phyloP scores from a whole-genome alignment of 2,329 filamentous ascomycete species.

The Hymenoscyphus scutula region DNA sequence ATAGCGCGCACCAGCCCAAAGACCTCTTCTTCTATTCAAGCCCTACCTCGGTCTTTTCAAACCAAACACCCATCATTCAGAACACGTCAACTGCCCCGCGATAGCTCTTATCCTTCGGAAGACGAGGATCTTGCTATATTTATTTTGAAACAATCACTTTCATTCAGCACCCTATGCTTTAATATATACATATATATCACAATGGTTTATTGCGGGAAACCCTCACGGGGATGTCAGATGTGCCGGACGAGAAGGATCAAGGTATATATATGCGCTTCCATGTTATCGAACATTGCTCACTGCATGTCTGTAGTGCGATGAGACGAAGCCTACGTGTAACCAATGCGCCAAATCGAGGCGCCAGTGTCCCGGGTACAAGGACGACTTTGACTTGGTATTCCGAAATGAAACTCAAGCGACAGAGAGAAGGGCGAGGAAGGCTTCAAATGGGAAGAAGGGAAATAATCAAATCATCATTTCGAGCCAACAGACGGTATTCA shows the following conservation, averaged over 20 bases:
- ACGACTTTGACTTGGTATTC: constrained; percentile 71
- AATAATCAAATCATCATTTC: constrained; percentile 20
- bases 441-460: constrained; percentile 48
- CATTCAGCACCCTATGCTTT: neutral
- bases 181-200: constrained; percentile 32
- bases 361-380: constrained; percentile 65
- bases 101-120: neutral
- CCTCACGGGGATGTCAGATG: constrained; percentile 70
- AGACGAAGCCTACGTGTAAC: constrained; percentile 63
- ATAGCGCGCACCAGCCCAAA: neutral
- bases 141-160: neutral
- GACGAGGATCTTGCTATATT: neutral
- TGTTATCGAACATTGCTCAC: neutral
- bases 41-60: constrained; percentile 4
- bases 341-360: constrained; percentile 64
- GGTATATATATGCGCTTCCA: constrained; percentile 44
- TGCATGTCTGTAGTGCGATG: constrained; percentile 54
- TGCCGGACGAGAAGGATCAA: constrained; percentile 72
- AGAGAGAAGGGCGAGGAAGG: constrained; percentile 58
- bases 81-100: neutral
- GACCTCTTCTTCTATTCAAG: neutral
- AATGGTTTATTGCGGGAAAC: constrained; percentile 67
- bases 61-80: neutral
- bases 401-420: constrained; percentile 70
- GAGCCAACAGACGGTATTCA: constrained; percentile 17